Evolutionary conservation across 768 basidiomycete genomes (phyloP).

Genomic region (Podaxis sp.): DNA sequence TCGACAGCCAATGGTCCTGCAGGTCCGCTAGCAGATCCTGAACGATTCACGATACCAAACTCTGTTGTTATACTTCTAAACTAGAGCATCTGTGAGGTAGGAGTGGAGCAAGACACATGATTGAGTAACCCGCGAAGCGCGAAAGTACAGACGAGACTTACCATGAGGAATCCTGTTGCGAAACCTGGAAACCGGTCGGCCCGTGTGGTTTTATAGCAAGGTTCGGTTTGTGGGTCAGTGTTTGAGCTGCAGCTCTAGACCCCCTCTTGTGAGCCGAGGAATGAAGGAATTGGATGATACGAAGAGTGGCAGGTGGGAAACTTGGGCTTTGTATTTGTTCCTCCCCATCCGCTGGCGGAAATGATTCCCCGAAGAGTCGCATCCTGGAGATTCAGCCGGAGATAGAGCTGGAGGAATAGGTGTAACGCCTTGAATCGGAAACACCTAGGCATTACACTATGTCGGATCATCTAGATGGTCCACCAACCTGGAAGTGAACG

Average conservation of each 20-base stretch:
- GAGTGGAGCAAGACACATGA: slow-evolving; percentile 2
- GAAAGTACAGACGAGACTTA: not conserved
- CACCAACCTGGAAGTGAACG: not conserved
- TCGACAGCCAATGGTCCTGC: not conserved
- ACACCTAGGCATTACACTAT: not conserved
- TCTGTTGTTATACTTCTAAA: not conserved
- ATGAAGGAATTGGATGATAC: not conserved
- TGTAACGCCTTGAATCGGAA: not conserved
- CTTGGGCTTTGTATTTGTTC: not conserved
- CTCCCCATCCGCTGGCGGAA: not conserved
- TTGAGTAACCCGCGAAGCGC: slow-evolving; percentile 13
- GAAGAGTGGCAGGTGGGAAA: not conserved
- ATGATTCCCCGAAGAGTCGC: not conserved
- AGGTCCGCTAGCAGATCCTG: slow-evolving; percentile 7
- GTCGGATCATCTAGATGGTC: slow-evolving; percentile 6
- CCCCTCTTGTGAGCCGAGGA: not conserved
- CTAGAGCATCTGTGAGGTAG: slow-evolving; percentile 1
- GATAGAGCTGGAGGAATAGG: slow-evolving; percentile 1
- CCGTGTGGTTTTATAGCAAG: not conserved
- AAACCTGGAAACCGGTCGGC: not conserved
- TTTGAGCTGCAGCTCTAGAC: not conserved
- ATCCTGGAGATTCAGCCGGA: slow-evolving; percentile 9
- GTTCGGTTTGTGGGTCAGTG: not conserved
- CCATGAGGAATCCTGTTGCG: not conserved
- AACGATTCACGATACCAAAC: not conserved